Base-by-base conservation (phyloP, 2,329 filamentous ascomycete species). In the Fusarium lyarnte region DNA sequence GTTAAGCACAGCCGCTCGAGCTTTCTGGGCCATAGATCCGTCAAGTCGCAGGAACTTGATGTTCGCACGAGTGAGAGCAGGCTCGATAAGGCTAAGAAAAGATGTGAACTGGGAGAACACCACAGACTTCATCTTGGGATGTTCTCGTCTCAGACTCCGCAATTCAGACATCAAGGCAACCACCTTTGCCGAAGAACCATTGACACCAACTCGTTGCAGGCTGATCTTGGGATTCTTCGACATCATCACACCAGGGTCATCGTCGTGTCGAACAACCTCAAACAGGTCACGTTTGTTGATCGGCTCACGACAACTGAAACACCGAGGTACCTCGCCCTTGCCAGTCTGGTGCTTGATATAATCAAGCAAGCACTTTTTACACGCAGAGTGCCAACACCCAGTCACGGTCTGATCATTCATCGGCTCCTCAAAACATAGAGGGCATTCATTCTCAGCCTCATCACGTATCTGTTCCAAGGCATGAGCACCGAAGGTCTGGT, bases 31-130 rank as follows among this genome's bases (percentile, higher is more conserved):
- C 90, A 98, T 95, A 23, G 92, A 91, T 7, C 96, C 96, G 79
- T 99, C 96, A 43, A 99, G 91, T 10, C 96, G 93, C n/a, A 98
- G 86, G 78, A 92, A 93, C 0, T 87, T 86, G 77, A 99, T 93
- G 42, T 92, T 91, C 19, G 91, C 90, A 45, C 90, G 88, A 2
- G 84, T 80, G 7, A 99, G 88, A 1, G 94, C 93, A 0, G 94
- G 93, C 73, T 94, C 92, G 71, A 99, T 97, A 17, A 99, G 89
- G 72, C 94, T 91, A 74, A 99, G 89, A 81, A 98, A 99, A 1
- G 95, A 97, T 1, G 96, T 99, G 81, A 99, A 99, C 81, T 99
- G 96, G 63, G 93, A 96, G 83, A 99, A 99, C 36, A 99, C 91
- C 27, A 98, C 95, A 2, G 93, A 94, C 82, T 98, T 98, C 53